Conservation (phyloP, 1,284 basidiomycete genomes). For the Sphaerobolus stellatus region DNA sequence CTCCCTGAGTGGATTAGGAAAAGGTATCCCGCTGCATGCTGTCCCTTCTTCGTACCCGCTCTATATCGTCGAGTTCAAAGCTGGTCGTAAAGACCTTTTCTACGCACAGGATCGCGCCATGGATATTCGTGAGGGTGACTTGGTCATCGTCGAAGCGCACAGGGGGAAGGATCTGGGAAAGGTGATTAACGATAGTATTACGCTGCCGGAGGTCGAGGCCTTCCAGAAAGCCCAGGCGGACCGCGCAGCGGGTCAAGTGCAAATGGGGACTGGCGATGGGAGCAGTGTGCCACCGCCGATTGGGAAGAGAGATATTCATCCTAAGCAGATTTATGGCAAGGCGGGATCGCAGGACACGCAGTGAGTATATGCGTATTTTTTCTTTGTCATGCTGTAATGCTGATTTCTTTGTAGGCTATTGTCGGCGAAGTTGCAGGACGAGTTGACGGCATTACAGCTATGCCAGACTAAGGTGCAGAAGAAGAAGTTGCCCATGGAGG, state of each 20-base stretch:
- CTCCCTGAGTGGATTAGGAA: slow-evolving; percentile 74
- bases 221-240: slow-evolving; percentile 75
- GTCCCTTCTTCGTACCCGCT: slow-evolving; percentile 85
- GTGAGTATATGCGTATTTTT: slow-evolving; percentile 55
- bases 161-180: slow-evolving; percentile 91
- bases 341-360: slow-evolving; percentile 83
- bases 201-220: slow-evolving; percentile 87
- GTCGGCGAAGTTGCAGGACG: slow-evolving; percentile 82
- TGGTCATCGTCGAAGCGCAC: slow-evolving; percentile 97
- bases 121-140: slow-evolving; percentile 78
- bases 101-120: slow-evolving; percentile 71
- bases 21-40: slow-evolving; percentile 82
- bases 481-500: slow-evolving; percentile 97
- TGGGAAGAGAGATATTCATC: slow-evolving; percentile 87
- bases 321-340: slow-evolving; percentile 96
- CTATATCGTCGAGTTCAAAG: slow-evolving; percentile 97
- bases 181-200: slow-evolving; percentile 86
- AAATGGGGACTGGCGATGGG: slow-evolving; percentile 37
- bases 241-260: no score
- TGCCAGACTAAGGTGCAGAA: slow-evolving; percentile 90
- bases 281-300: slow-evolving; percentile 43
- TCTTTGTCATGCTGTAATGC: slow-evolving; percentile 1
- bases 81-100: slow-evolving; percentile 91
- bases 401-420: slow-evolving; percentile 51
- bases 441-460: slow-evolving; percentile 89